Evolutionary conservation across 345 rosid species (phyloP).

Genomic region (Aquilaria malaccensis): DNA sequence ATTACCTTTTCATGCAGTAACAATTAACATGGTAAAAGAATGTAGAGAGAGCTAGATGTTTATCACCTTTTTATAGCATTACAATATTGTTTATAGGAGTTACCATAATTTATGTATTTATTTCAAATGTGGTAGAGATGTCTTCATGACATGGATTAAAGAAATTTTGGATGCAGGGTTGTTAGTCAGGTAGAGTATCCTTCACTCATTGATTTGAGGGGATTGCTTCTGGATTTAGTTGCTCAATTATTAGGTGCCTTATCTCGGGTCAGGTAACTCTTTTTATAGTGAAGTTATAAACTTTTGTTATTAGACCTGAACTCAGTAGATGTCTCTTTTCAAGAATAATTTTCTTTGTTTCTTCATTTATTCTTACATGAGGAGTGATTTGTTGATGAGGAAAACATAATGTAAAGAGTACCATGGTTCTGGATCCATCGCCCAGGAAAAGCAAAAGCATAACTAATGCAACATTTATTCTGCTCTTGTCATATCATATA

Average conservation of each 20-base stretch:
- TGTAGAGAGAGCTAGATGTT: no score
- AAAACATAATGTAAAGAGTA: no score
- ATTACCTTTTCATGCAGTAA: no score
- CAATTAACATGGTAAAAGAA: no score
- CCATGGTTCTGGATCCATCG: no score
- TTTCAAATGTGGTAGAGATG: not conserved
- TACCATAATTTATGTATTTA: not conserved
- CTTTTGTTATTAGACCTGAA: not conserved
- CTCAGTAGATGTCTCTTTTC: not conserved
- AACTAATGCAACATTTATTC: no score
- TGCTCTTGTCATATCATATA: no score
- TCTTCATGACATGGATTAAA: constrained; percentile 5
- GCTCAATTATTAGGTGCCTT: constrained; percentile 94
- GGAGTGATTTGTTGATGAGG: no score
- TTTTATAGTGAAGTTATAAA: constrained; percentile 1
- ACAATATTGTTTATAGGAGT: no score
- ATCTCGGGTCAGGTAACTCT: constrained; percentile 75
- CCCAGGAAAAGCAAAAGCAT: no score
- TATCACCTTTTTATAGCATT: no score
- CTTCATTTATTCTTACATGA: no score
- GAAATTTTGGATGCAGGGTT: constrained; percentile 44
- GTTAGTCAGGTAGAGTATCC: constrained; percentile 96
- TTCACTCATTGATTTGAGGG: constrained; percentile 93
- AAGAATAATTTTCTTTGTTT: not conserved
- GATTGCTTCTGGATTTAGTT: constrained; percentile 88